These are phyloP conservation scores for Neurospora terricola DNA, from an alignment of 495 filamentous ascomycete species.

Conservation along the genomic window DNA sequence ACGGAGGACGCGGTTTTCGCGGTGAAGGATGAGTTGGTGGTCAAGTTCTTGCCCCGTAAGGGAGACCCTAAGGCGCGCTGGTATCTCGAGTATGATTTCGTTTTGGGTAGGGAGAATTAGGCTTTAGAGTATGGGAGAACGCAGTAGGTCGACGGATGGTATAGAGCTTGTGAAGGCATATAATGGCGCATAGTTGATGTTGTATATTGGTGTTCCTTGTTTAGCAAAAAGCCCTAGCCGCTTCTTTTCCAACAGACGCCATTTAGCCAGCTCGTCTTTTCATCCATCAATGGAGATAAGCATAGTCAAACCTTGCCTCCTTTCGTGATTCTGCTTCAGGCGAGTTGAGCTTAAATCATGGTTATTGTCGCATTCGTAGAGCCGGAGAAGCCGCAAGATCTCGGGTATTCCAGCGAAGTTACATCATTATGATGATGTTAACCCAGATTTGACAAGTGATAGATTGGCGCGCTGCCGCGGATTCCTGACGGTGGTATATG, in stretches of 20 bases:
- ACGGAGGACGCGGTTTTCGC: constrained; percentile 64
- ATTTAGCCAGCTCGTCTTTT: background rate
- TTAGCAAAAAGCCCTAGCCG: background rate
- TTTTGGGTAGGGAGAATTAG: constrained; percentile 16
- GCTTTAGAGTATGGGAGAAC: background rate
- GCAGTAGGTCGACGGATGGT: background rate
- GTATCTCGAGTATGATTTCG: constrained; percentile 49
- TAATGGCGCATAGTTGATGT: background rate
- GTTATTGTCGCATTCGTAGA: background rate
- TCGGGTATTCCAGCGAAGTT: background rate
- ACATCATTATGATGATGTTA: background rate
- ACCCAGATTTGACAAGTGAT: constrained; percentile 8
- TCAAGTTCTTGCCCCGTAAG: constrained; percentile 51
- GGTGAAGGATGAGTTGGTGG: constrained; percentile 63
- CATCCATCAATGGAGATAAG: background rate
- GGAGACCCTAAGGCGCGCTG: constrained; percentile 51
- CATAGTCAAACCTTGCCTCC: background rate
- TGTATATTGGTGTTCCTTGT: background rate
- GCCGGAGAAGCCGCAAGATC: background rate
- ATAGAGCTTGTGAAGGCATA: background rate
- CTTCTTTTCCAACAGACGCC: background rate
- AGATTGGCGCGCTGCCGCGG: constrained; percentile 5
- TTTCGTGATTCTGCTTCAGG: background rate
- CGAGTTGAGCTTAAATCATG: background rate
- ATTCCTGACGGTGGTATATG: constrained; percentile 5